A percentile compares a stretch with the other conserved stretches of the same genome.
Evolutionary conservation across 768 basidiomycete genomes (phyloP).

Genomic region (Macrocybe gigantea): DNA sequence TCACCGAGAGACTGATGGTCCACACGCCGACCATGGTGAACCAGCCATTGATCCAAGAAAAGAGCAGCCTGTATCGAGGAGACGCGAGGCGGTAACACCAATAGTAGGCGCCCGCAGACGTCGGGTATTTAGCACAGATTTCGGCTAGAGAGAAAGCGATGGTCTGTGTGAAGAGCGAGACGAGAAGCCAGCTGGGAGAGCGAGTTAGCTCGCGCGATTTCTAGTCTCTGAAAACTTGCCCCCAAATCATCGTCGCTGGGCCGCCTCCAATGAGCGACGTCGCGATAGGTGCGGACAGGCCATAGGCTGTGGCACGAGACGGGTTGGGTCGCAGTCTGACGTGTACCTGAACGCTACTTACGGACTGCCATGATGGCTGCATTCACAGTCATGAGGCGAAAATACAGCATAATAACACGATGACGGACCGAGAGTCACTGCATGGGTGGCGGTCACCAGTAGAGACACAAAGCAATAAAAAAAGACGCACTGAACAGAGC

Average conservation of each 20-base stretch:
- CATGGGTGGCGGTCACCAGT: background rate
- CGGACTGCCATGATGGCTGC: conserved; percentile 59
- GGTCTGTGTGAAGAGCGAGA: conserved; percentile 40
- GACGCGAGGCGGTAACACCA: conserved; percentile 61
- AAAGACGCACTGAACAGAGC: conserved; percentile 45
- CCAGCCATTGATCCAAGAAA: conserved; percentile 69
- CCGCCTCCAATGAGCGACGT: conserved; percentile 52
- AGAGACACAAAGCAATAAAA: background rate
- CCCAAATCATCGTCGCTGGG: conserved; percentile 54
- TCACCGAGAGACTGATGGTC: conserved; percentile 62
- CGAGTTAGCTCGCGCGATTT: background rate
- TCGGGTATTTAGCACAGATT: conserved; percentile 56
- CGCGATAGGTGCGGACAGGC: conserved; percentile 49
- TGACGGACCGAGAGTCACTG: conserved; percentile 44
- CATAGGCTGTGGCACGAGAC: conserved; percentile 34
- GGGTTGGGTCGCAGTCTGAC: background rate
- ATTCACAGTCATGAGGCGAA: background rate
- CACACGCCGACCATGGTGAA: conserved; percentile 63
- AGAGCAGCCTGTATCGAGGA: conserved; percentile 40
- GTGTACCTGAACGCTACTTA: conserved; percentile 22
- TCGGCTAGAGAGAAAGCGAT: conserved; percentile 53
- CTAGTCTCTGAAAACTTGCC: conserved; percentile 23
- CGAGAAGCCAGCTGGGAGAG: conserved; percentile 39
- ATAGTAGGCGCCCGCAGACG: conserved; percentile 58
- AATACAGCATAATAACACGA: conserved; percentile 4